Percentiles rank a stretch among this genome's conserved stretches.
These are phyloP conservation scores for Aspergillus hancockii DNA, from an alignment of 495 filamentous ascomycete species.

Conservation along the genomic window DNA sequence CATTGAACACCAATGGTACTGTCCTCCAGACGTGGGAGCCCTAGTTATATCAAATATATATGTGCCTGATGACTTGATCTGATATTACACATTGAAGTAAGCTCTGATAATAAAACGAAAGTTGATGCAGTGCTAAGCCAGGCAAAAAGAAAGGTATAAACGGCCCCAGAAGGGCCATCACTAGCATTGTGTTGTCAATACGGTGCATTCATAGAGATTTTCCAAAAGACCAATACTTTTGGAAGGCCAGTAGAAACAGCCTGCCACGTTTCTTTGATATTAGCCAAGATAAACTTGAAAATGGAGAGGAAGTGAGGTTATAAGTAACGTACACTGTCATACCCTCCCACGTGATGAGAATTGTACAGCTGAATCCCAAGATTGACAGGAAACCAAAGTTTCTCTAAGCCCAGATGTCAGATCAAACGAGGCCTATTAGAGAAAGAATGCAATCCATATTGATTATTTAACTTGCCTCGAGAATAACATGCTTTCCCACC, in stretches of 20 bases:
- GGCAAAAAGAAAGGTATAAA: neutral
- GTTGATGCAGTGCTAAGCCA: neutral
- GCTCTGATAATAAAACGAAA: neutral
- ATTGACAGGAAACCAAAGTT: neutral
- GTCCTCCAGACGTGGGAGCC: constrained; percentile 31
- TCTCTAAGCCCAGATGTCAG: neutral
- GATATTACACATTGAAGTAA: neutral
- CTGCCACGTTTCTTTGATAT: too few relatives aligned
- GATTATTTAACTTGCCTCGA: neutral
- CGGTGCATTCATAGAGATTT: too few relatives aligned
- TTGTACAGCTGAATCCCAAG: neutral
- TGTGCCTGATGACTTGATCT: too few relatives aligned
- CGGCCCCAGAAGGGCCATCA: too few relatives aligned
- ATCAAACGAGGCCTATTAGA: neutral
- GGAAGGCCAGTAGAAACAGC: neutral
- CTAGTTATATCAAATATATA: neutral
- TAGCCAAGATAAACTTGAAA: too few relatives aligned
- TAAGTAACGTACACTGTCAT: neutral
- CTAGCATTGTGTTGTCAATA: neutral
- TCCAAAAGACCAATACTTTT: neutral
- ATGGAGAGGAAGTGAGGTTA: too few relatives aligned
- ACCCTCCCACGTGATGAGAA: neutral
- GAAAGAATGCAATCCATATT: too few relatives aligned
- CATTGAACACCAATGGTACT: constrained; percentile 49
- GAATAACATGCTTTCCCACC: neutral